Percentiles rank a stretch among this genome's conserved stretches.
Evolutionary conservation across 352 stramenopile genomes (phyloP).

Genomic region (Pythium rishiriense): DNA sequence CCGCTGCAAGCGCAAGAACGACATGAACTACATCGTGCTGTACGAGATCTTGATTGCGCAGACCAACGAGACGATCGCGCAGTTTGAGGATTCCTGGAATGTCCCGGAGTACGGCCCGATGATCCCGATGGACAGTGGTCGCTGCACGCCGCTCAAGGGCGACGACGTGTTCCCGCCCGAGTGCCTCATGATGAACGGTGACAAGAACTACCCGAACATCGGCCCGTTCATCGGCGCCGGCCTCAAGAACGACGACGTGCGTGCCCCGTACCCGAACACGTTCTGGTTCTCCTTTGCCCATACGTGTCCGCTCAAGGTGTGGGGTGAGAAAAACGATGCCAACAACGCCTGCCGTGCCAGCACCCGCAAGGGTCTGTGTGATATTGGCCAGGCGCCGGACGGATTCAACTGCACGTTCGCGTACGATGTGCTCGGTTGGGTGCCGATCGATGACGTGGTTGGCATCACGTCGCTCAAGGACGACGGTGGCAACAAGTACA

Average conservation of each 20-base stretch:
- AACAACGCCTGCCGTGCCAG: constrained; percentile 39
- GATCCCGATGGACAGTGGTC: constrained; percentile 42
- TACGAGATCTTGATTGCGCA: constrained; percentile 53
- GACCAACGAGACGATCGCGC: constrained; percentile 47
- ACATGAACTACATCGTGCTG: constrained; percentile 51
- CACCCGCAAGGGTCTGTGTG: constrained; percentile 63
- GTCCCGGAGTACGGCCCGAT: constrained; percentile 45
- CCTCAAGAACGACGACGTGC: constrained; percentile 26
- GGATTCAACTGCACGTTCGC: constrained; percentile 74
- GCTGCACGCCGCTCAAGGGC: constrained; percentile 36
- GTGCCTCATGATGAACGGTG: constrained; percentile 51
- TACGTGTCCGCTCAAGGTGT: constrained; percentile 42
- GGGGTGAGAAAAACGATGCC: constrained; percentile 53
- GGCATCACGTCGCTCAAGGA: constrained; percentile 71
- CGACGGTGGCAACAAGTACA: constrained; percentile 43
- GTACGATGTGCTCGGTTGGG: constrained; percentile 79
- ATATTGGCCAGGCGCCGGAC: constrained; percentile 53
- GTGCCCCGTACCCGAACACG: constrained; percentile 32
- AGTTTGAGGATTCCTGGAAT: constrained; percentile 37
- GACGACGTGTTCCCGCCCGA: constrained; percentile 32
- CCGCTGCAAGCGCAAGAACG: constrained; percentile 56
- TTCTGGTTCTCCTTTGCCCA: constrained; percentile 42
- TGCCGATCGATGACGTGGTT: constrained; percentile 78
- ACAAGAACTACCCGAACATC: constrained; percentile 39
- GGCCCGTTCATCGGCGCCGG: constrained; percentile 59